phyloP scores from a whole-genome alignment of 805 yeast species.

The Lipomyces anomalus region DNA sequence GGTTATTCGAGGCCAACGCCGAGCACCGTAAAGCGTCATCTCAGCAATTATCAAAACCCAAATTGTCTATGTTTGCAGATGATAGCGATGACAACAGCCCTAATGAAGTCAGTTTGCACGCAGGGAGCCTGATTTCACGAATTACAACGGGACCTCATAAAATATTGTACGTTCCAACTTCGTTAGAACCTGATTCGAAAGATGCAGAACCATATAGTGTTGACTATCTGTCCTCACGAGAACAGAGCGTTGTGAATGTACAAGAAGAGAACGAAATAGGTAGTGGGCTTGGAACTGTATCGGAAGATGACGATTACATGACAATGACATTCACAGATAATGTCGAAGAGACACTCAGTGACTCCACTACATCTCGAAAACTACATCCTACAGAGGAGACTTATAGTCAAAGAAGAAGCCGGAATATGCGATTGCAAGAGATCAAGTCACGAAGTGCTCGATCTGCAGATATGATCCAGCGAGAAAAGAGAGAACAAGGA shows the following conservation, averaged over 20 bases:
- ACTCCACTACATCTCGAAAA: too few relatives aligned
- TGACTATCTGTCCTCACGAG: not conserved
- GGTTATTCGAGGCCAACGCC: too few relatives aligned
- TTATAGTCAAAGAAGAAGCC: conserved; percentile 8
- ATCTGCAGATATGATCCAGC: conserved; percentile 5
- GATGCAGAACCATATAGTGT: not conserved
- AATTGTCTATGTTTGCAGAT: too few relatives aligned
- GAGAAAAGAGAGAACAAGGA: conserved; percentile 12
- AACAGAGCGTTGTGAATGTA: not conserved
- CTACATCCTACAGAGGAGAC: too few relatives aligned
- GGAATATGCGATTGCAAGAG: conserved; percentile 2
- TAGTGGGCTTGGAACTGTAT: not conserved
- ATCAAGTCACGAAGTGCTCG: not conserved
- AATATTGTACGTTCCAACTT: too few relatives aligned
- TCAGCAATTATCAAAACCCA: too few relatives aligned
- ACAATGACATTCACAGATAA: conserved; percentile 16
- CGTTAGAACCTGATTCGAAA: not conserved
- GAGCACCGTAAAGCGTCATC: too few relatives aligned
- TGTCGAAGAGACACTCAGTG: too few relatives aligned
- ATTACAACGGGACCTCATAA: too few relatives aligned
- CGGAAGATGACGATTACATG: conserved; percentile 17
- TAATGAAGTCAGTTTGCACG: too few relatives aligned
- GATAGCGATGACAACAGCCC: too few relatives aligned
- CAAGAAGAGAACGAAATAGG: not conserved
- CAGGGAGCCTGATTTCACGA: too few relatives aligned